Evolutionary conservation across 345 rosid genomes (phyloP).

Genomic region (Corchorus olitorius): DNA sequence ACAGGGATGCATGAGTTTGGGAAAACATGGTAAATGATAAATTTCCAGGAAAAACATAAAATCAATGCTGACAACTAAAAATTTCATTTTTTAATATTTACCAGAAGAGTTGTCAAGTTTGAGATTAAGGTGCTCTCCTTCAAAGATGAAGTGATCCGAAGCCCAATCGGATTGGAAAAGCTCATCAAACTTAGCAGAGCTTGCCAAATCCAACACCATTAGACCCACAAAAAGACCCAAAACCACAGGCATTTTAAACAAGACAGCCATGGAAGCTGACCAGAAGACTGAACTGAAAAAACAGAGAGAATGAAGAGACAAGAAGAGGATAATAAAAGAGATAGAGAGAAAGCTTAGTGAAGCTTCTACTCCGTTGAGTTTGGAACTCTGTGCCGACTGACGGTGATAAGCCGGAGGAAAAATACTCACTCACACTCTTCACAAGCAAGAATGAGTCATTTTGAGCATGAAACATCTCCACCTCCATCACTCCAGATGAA

Average conservation of each 20-base stretch:
- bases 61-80: conserved; percentile 10
- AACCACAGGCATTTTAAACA: conserved; percentile 20
- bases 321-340: no score
- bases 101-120: conserved; percentile 93
- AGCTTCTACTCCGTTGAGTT: conserved; percentile 24
- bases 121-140: conserved; percentile 84
- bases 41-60: neutral
- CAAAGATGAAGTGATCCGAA: conserved; percentile 64
- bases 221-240: conserved; percentile 40
- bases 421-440: neutral
- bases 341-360: neutral
- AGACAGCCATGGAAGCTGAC: conserved; percentile 30
- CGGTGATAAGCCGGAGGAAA: no score
- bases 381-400: no score
- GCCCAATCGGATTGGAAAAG: conserved; percentile 92
- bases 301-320: neutral
- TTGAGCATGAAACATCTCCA: no score
- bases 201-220: conserved; percentile 39
- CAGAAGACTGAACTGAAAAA: neutral
- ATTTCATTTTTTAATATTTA: conserved; percentile 23
- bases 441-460: neutral
- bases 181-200: conserved; percentile 66
- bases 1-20: neutral
- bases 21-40: neutral
- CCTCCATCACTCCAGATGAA: no score